Base-by-base conservation (phyloP, 2,329 filamentous ascomycete genomes). In the Cladosporium sp. region DNA sequence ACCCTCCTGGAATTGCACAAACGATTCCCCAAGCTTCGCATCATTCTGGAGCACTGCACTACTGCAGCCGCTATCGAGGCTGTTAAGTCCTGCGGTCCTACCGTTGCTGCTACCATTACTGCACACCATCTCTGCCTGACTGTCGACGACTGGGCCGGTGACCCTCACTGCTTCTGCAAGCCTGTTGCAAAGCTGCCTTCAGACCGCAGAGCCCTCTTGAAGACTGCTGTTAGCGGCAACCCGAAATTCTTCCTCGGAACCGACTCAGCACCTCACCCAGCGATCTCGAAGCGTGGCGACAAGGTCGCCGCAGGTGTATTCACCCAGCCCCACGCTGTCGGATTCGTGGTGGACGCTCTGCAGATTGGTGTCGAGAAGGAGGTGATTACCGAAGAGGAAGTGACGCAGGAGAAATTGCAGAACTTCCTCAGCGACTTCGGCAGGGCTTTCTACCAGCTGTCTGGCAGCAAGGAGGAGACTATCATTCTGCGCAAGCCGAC, bases 111-210 rank as follows among this genome's bases (percentile, higher is more conserved):
- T 4, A 94, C 91, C 11, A 92, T 96, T 71, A 97, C 93, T 0
- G 91, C 92, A 2, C 93, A 97, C 75, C 93, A 97, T 74, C 83
- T 96, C 26, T 92, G 87, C 71, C 84, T 97, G 36, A 92, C 90
- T 14, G 88, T 92, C 18, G 90, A 95, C 73, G 88, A 93, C 72
- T 90, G 89, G 82, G 81, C 80, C 4, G 82, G 82, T 63, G 86
- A 91, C 73, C 85, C 93, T 74, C 88, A 94, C 86, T 87, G 89
- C 74, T 96, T 93, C 81, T 92, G 89, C 81, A 92, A 92, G 76
- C 89, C 89, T 5, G 87, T 84, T 2, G 82, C 82, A 4, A 84
- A 84, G 81, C 88, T 87, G 41, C 88, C 91, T 0, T 85, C 84
- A 18, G 89, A 93, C 74, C 86, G 92, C 5, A 86, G 89, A 61